A percentile compares a stretch with the other conserved stretches of the same genome.
These are phyloP conservation scores for Penicillium cinerascens DNA, from an alignment of 495 filamentous ascomycete genomes.

Conservation along the genomic window DNA sequence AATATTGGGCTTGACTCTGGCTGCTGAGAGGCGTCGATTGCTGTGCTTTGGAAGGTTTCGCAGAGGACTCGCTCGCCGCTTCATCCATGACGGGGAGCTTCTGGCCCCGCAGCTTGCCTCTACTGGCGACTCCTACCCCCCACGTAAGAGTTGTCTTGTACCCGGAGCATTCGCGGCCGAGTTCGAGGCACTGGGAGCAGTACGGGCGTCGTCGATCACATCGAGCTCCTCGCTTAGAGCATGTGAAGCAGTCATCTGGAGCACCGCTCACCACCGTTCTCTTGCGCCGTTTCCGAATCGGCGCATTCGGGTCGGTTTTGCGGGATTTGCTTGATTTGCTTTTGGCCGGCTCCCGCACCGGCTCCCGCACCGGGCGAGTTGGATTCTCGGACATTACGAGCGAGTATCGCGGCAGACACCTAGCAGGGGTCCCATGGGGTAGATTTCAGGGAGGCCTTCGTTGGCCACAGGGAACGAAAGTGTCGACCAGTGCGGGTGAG, in stretches of 20 bases:
- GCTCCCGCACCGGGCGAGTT: slow-evolving; percentile 13
- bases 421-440: slow-evolving; percentile 16
- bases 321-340: slow-evolving; percentile 27
- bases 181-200: slow-evolving; percentile 89
- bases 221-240: slow-evolving; percentile 72
- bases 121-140: slow-evolving; percentile 94
- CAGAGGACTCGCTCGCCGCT: slow-evolving; percentile 18
- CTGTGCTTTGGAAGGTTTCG: slow-evolving; percentile 7
- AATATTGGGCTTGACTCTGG: slow-evolving; percentile 10
- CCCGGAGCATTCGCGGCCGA: slow-evolving; percentile 89
- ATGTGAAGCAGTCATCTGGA: slow-evolving; percentile 93
- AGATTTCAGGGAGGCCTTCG: neutral
- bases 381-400: slow-evolving; percentile 19
- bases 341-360: slow-evolving; percentile 3
- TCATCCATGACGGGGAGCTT: slow-evolving; percentile 69
- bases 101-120: slow-evolving; percentile 89
- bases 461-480: neutral
- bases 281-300: slow-evolving; percentile 72
- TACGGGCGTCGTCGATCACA: slow-evolving; percentile 94
- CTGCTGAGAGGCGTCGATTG: slow-evolving; percentile 11
- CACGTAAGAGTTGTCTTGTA: slow-evolving; percentile 98
- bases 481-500: slow-evolving; percentile 4
- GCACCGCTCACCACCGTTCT: slow-evolving; percentile 86
- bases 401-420: slow-evolving; percentile 6
- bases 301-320: slow-evolving; percentile 23